Evolutionary conservation across 306 rosid species (phyloP).

Genomic region (Casuarina glauca): DNA sequence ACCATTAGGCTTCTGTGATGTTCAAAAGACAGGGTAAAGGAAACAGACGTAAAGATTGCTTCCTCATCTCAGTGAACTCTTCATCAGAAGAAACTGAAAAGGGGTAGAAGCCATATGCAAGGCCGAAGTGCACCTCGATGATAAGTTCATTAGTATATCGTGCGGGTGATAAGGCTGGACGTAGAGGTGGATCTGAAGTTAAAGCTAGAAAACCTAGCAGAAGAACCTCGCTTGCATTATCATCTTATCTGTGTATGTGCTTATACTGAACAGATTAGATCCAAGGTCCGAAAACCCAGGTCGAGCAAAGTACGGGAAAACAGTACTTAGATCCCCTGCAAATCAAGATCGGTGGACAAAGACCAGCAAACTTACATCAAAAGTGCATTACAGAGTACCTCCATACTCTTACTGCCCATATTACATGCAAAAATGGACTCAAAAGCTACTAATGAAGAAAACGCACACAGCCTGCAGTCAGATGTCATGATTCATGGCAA

Average conservation of each 20-base stretch:
- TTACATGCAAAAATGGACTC: neutral
- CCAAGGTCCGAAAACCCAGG: neutral
- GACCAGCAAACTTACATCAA: constrained; percentile 6
- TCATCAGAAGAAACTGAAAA: neutral
- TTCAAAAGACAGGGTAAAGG: neutral
- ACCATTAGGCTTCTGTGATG: too few species aligned
- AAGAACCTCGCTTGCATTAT: neutral
- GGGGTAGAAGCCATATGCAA: neutral
- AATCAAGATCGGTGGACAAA: constrained; percentile 2
- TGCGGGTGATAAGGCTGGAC: neutral
- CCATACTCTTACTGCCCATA: neutral
- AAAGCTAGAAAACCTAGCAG: neutral
- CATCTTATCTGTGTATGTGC: too few species aligned
- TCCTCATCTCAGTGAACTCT: too few species aligned
- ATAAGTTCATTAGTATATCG: neutral
- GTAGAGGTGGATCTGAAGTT: neutral
- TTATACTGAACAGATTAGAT: neutral
- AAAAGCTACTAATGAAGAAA: neutral
- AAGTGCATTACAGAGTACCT: neutral
- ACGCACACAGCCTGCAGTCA: neutral
- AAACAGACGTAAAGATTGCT: too few species aligned
- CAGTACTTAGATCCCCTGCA: neutral
- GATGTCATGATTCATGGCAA: neutral
- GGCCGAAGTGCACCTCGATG: neutral
- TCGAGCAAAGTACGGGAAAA: neutral